A percentile compares a stretch with the other conserved stretches of the same genome.
phyloP scores from a whole-genome alignment of 2,329 filamentous ascomycete species.

The Ceratocystis variospora region DNA sequence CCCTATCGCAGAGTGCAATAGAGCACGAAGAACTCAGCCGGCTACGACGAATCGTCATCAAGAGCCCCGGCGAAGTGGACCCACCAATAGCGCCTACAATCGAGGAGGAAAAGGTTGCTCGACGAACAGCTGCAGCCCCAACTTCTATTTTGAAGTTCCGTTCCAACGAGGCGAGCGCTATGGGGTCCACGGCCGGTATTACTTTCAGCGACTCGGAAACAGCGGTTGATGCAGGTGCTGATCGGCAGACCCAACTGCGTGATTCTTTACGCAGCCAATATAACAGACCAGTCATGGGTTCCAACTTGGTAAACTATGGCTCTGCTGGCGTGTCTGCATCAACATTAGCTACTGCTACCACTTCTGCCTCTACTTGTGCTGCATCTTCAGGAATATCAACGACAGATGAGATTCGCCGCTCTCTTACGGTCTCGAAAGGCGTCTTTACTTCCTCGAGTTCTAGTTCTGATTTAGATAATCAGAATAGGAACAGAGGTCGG shows the following conservation, averaged over 20 bases:
- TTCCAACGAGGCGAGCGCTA: background rate
- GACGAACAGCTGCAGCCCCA: slow-evolving; percentile 25
- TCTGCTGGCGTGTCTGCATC: background rate
- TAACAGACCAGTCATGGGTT: slow-evolving; percentile 21
- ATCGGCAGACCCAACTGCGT: background rate
- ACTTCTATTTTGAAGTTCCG: slow-evolving; percentile 28
- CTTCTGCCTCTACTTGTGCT: background rate
- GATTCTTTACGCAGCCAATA: slow-evolving; percentile 20
- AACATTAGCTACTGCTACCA: background rate
- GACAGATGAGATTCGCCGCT: slow-evolving; percentile 16
- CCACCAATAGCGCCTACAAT: slow-evolving; percentile 25
- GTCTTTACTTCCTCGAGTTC: background rate
- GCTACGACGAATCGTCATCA: slow-evolving; percentile 23
- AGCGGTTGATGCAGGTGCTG: slow-evolving; percentile 17
- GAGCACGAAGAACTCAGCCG: background rate
- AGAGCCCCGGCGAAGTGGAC: slow-evolving; percentile 14
- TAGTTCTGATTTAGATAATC: too few species aligned
- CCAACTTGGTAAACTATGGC: slow-evolving; percentile 19
- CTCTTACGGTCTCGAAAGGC: background rate
- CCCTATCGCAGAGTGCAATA: background rate
- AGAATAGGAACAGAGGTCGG: background rate
- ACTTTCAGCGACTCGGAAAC: background rate
- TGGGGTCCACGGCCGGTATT: background rate
- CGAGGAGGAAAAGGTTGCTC: slow-evolving; percentile 27
- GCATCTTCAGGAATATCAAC: slow-evolving; percentile 7